Conservation (phyloP, 2,329 filamentous ascomycete genomes). For the Penicillium sp. region DNA sequence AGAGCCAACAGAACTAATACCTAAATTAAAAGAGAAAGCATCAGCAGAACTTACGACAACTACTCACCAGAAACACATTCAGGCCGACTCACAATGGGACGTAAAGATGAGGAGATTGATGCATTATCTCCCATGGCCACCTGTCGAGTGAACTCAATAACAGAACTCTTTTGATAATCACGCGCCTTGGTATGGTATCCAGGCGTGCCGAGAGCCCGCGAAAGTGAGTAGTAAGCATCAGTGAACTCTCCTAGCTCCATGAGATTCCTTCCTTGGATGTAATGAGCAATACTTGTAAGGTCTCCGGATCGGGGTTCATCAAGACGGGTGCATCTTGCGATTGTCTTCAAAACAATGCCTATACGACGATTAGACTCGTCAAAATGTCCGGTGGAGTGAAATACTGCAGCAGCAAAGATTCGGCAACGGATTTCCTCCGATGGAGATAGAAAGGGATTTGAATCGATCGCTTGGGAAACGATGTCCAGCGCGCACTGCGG, state of each 20-base stretch:
- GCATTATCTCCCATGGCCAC: not conserved
- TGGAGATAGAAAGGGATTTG: conserved; percentile 6
- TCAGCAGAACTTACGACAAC: not conserved
- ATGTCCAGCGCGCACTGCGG: conserved; percentile 12
- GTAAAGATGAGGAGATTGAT: conserved; percentile 4
- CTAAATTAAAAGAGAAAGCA: not conserved
- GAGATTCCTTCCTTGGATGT: conserved; percentile 19
- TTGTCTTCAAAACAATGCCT: conserved; percentile 4
- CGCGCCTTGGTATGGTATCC: conserved; percentile 18
- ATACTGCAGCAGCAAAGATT: conserved; percentile 15
- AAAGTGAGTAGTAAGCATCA: conserved; percentile 18
- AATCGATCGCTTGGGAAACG: conserved; percentile 2
- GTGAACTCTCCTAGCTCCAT: conserved; percentile 12
- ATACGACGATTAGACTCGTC: conserved; percentile 10
- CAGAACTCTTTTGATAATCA: conserved; percentile 9
- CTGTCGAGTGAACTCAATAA: not conserved
- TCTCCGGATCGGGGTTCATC: not conserved
- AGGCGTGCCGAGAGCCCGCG: conserved; percentile 12
- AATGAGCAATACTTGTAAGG: conserved; percentile 18
- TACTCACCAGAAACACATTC: not conserved
- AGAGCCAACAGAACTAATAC: not conserved
- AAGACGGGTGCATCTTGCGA: not conserved
- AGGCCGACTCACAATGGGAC: conserved; percentile 1
- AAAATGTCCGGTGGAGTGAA: conserved; percentile 10
- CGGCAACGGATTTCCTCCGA: conserved; percentile 13